Base-by-base conservation (phyloP, 2,329 filamentous ascomycete genomes). In the Hortaea sp. region DNA sequence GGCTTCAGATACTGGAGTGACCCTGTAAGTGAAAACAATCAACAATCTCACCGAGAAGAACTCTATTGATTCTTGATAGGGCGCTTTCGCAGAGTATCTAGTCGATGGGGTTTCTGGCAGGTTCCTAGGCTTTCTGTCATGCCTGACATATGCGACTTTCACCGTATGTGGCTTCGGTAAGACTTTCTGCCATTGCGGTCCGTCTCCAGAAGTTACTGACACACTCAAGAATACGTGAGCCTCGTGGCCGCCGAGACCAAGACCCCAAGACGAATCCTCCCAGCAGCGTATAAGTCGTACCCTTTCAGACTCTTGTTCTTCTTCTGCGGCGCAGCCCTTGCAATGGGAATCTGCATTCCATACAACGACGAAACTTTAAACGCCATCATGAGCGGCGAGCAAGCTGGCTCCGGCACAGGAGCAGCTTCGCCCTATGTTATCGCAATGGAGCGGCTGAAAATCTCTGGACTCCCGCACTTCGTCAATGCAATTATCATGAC, bases 241-340 rank as follows among this genome's bases (percentile, higher is more conserved):
- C 72, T 73, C 62, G 69, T 71, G 10, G 63, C 69, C 12, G 71
- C 67, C 39, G 70, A 73, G 51, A 67, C 69, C 6, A 69, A 69
- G 53, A 63, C 64, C 29, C 70, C 70, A 10, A 64, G 70, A n/a
- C 59, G 51, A 7, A 56, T 69, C 57, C 69, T 73, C 57, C 70
- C 70, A 54, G 61, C 62, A 29, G 70, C 70, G 5, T 73, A 70
- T 63, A 72, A 71, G 59, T 70, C 69, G 6, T 66, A 72, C 29
- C 71, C 69, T 58, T 66, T 60, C 54, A 66, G 70, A 43, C 69
- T 72, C 43, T 66, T 64, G 32, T 57, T 68, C 52, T 72, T 73
- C 61, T 72, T 72, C 58, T 68, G 72, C 46, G 60, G 67, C 1
- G 68, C 68, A 13, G 66, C 69, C 5, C 57, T 73, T 11, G 68